Conservation (phyloP, 768 basidiomycete genomes). For the Boletus patriciae region DNA sequence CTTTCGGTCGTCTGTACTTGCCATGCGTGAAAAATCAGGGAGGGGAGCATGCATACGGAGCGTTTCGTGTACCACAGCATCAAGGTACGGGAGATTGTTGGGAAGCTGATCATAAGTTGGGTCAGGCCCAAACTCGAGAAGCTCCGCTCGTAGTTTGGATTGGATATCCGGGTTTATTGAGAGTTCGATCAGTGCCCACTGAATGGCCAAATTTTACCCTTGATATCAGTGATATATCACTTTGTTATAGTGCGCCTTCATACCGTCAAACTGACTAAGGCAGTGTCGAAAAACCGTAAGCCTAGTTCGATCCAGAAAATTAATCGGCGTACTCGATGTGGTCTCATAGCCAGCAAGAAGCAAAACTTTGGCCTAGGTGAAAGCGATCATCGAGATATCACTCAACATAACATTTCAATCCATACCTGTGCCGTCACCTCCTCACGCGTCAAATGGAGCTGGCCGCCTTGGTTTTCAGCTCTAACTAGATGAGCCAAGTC, state of each 20-base stretch:
- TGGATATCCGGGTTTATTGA: constrained; percentile 46
- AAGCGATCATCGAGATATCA: background rate
- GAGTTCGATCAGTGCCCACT: constrained; percentile 61
- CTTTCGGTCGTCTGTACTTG: background rate
- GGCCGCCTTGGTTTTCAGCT: constrained; percentile 32
- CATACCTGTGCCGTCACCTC: constrained; percentile 40
- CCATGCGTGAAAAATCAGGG: constrained; percentile 20
- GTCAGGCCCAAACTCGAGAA: constrained; percentile 45
- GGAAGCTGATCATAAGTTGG: constrained; percentile 56
- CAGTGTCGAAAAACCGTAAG: background rate
- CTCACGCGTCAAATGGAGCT: constrained; percentile 38
- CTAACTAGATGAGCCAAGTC: constrained; percentile 30
- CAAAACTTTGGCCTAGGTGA: constrained; percentile 36
- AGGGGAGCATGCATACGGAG: constrained; percentile 47
- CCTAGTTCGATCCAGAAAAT: background rate
- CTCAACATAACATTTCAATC: background rate
- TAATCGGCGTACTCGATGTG: constrained; percentile 33
- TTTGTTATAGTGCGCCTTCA: background rate
- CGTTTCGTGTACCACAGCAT: constrained; percentile 48
- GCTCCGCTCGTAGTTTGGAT: constrained; percentile 48
- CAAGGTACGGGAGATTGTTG: constrained; percentile 53
- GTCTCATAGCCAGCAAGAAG: constrained; percentile 43
- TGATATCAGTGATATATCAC: background rate
- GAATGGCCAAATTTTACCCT: background rate
- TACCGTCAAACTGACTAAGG: constrained; percentile 15